Conservation (phyloP, 305 asterid genomes). For the Ruellia speciosa region DNA sequence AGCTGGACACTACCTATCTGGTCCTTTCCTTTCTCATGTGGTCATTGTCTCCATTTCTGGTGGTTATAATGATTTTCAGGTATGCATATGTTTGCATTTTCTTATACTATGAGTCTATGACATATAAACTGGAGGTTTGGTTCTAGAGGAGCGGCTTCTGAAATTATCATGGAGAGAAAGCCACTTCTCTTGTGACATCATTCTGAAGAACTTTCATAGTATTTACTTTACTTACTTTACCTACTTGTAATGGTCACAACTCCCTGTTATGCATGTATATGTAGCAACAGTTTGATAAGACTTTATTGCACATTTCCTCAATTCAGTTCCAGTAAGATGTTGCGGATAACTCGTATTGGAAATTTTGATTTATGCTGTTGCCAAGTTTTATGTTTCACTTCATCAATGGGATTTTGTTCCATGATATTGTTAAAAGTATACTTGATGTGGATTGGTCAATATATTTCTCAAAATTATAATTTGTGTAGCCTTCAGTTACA, state of each 20-base stretch:
- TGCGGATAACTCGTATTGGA: slow-evolving; percentile 3
- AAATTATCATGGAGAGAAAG: slow-evolving; percentile 9
- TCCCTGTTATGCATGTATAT: slow-evolving; percentile 13
- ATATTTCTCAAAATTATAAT: slow-evolving; percentile 6
- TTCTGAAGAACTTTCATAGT: not conserved
- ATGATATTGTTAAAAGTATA: slow-evolving; percentile 3
- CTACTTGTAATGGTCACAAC: slow-evolving; percentile 9
- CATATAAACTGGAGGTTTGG: slow-evolving; percentile 10
- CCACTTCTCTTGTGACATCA: slow-evolving; percentile 10
- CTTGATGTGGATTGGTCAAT: not conserved
- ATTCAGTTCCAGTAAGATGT: slow-evolving; percentile 1
- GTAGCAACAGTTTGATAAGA: slow-evolving; percentile 7
- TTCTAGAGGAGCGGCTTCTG: slow-evolving; percentile 11
- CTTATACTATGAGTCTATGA: slow-evolving; percentile 16
- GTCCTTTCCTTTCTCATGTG: slow-evolving; percentile 64
- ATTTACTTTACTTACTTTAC: slow-evolving; percentile 1
- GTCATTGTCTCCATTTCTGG: slow-evolving; percentile 81
- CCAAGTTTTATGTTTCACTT: not conserved
- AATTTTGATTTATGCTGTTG: not conserved
- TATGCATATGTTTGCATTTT: slow-evolving; percentile 25
- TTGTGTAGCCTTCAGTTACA: slow-evolving; percentile 4
- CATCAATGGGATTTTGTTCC: not conserved
- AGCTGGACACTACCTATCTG: slow-evolving; percentile 46
- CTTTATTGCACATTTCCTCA: slow-evolving; percentile 14
- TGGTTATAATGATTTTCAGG: slow-evolving; percentile 97